phyloP scores from a whole-genome alignment of 768 basidiomycete genomes.

The Tremella fuciformis region DNA sequence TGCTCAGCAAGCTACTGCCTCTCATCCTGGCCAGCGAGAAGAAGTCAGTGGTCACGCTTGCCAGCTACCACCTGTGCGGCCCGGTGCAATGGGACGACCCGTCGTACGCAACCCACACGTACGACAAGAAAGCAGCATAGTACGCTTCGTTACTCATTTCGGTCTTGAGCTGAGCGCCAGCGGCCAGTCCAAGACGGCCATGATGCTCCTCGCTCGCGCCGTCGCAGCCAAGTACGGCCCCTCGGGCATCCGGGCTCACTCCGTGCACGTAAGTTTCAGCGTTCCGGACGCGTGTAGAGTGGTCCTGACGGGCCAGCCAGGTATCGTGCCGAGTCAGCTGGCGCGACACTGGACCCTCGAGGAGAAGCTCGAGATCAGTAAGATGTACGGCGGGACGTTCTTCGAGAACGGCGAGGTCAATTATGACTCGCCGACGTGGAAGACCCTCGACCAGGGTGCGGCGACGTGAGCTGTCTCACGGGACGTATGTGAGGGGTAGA shows the following conservation, averaged over 20 bases:
- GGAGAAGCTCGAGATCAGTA: conserved; percentile 5
- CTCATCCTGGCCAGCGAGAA: conserved; percentile 5
- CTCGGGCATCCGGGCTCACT: conserved; percentile 3
- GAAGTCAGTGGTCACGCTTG: conserved; percentile 1
- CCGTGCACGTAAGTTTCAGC: background rate
- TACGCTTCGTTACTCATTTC: too few species aligned
- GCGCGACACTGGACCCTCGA: conserved; percentile 9
- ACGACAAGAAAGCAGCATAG: too few species aligned
- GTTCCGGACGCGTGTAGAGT: background rate
- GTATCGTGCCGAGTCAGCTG: background rate
- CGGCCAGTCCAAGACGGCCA: conserved; percentile 8
- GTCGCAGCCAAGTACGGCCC: conserved; percentile 5
- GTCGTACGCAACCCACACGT: too few species aligned
- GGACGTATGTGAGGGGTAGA: background rate
- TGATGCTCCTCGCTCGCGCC: conserved; percentile 1
- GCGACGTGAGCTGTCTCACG: background rate
- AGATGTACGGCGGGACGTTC: conserved; percentile 8
- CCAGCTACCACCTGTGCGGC: background rate
- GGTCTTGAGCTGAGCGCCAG: background rate
- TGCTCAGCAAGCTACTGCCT: background rate
- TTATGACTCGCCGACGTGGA: conserved; percentile 3
- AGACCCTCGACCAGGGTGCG: conserved; percentile 7
- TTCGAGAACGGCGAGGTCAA: conserved; percentile 1
- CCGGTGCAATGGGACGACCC: conserved; percentile 2
- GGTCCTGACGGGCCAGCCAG: background rate